Conservation (phyloP, 192 early-diverging fungal species). For the Podila horticola region DNA sequence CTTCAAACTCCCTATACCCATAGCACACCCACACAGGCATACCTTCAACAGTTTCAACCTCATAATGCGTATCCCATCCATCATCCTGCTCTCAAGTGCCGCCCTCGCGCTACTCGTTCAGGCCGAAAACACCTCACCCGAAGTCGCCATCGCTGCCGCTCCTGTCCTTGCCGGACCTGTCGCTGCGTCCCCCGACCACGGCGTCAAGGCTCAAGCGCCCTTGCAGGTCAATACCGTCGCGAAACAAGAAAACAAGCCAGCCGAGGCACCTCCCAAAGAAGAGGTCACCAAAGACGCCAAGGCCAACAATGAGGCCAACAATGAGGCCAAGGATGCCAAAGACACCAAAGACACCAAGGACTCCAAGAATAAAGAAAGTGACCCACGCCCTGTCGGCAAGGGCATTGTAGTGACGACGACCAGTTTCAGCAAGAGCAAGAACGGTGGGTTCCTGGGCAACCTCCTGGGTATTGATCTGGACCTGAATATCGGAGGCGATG, state of each 20-base stretch:
- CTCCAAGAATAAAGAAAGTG: background rate
- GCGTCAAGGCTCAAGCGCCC: background rate
- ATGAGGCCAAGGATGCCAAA: background rate
- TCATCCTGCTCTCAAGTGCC: slow-evolving; percentile 22
- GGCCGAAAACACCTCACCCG: background rate
- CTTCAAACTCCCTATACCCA: too few species aligned
- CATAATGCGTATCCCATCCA: slow-evolving; percentile 17
- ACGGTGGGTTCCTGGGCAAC: background rate
- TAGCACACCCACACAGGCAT: too few species aligned
- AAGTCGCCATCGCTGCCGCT: background rate
- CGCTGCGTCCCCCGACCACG: background rate
- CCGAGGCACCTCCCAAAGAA: background rate
- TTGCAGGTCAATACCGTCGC: background rate
- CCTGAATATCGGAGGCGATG: background rate
- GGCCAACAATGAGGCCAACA: background rate
- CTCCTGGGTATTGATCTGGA: background rate
- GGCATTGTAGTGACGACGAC: background rate
- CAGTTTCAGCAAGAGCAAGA: background rate
- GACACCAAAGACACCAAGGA: background rate
- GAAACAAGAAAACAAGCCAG: background rate
- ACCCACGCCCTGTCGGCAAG: background rate
- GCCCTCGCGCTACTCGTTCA: slow-evolving; percentile 16
- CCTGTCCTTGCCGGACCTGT: background rate
- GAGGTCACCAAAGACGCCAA: background rate
- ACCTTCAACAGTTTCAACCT: too few species aligned